phyloP scores from a whole-genome alignment of 805 yeast species.

The Saccharomycopsis schoenii region DNA sequence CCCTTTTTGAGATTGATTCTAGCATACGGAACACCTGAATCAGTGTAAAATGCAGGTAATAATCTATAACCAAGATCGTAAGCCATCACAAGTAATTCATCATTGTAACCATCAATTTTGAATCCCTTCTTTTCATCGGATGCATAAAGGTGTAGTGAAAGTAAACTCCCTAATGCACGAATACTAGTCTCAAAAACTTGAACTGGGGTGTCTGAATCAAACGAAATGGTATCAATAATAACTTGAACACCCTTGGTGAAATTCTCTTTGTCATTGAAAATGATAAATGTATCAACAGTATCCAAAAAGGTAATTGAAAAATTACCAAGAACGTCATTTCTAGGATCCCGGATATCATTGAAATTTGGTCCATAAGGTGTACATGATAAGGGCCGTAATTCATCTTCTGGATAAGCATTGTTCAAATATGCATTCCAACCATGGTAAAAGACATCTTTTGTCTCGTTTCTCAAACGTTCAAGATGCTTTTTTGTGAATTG shows the following conservation, averaged over 20 bases:
- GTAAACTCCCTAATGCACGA: conserved; percentile 69
- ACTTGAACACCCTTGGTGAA: conserved; percentile 39
- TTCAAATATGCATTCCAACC: conserved; percentile 64
- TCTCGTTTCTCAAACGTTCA: conserved; percentile 30
- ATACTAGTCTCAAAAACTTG: conserved; percentile 87
- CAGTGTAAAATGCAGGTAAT: conserved; percentile 58
- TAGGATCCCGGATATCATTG: conserved; percentile 39
- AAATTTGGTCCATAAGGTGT: conserved; percentile 56
- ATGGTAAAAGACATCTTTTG: conserved; percentile 53
- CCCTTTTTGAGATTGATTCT: conserved; percentile 61
- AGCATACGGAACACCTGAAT: conserved; percentile 65
- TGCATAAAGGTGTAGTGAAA: conserved; percentile 71
- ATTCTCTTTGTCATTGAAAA: conserved; percentile 52
- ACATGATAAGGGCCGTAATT: conserved; percentile 68
- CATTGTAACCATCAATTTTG: conserved; percentile 43
- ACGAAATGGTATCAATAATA: conserved; percentile 33
- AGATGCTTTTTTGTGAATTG: conserved; percentile 26
- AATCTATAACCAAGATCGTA: conserved; percentile 65
- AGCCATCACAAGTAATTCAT: conserved; percentile 63
- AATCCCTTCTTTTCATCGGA: conserved; percentile 36
- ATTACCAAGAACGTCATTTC: conserved; percentile 83
- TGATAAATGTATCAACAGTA: conserved; percentile 66
- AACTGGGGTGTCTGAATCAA: conserved; percentile 57
- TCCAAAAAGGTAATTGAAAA: conserved; percentile 72
- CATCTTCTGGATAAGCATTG: conserved; percentile 74